Evolutionary conservation across 208 protist species (phyloP), one percentile per base, ranked within the genome.

Genomic region (Leishmania arabica): DNA sequence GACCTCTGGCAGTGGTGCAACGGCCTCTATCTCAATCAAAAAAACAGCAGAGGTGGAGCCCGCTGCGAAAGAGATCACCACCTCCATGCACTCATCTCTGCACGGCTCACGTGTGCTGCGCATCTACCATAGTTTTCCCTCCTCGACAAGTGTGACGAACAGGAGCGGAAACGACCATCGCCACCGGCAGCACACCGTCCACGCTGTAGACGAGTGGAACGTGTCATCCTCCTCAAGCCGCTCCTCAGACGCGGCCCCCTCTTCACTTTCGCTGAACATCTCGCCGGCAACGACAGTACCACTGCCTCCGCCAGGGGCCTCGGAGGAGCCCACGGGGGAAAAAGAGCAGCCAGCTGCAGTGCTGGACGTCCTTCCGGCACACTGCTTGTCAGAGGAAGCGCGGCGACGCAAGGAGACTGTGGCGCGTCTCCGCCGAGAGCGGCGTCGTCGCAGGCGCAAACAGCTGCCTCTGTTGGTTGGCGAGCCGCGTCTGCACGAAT

Each of bases 391-490:
- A 64, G 51, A 73, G 49, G 56, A 47, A 31, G 27, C 47, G 34
- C 71, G 34, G 54, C 68, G 42, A 27, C 53, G 54, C 62, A 73
- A 49, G 40, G 77, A 80, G 42, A 71, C 45, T 34, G 27, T 65
- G 47, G 58, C 70, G 42, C 80, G 60, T 65, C 84, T 66, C 13
- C 49, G 79, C 15, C 84, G 84, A n/a, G 77, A 82, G 81, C 84
- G 75, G 5, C 53, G 80, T 21, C 84, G 79, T 56, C 84, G 80
- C 66, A 47, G 78, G 17, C 73, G 66, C 31, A 70, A 66, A 21
- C 76, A 86, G 68, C 66, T 89, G 53, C 89, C 89, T 1, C 83
- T 92, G 53, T 82, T 92, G n/a, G 89, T 92, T 34, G 86, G 89
- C 27, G 89, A 92, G 75, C 89, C 89, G 11, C 84, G 65, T 0